Conservation (phyloP, 495 filamentous ascomycete species). For the Penicillium dipodomyicola region DNA sequence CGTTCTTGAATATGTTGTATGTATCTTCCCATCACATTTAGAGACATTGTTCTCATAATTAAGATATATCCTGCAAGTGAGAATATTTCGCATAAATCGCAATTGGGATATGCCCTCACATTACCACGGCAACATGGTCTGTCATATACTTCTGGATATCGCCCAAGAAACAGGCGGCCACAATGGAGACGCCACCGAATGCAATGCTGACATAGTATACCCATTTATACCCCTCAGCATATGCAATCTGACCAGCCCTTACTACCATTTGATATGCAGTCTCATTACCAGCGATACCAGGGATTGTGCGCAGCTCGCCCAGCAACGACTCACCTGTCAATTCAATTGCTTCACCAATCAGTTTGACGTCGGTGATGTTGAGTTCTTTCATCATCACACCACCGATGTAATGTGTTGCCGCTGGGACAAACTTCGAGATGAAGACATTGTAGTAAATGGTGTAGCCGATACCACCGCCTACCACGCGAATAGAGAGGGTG, state of each 20-base stretch:
- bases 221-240: constrained; percentile 61
- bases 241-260: constrained; percentile 60
- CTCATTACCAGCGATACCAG: constrained; percentile 55
- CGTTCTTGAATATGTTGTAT: not conserved
- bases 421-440: constrained; percentile 58
- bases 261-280: constrained; percentile 58
- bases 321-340: constrained; percentile 58
- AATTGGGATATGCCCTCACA: constrained; percentile 32
- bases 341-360: constrained; percentile 48
- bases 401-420: constrained; percentile 51
- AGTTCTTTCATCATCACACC: constrained; percentile 50
- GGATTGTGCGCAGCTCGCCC: constrained; percentile 50
- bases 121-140: constrained; percentile 65
- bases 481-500: constrained; percentile 69
- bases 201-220: constrained; percentile 68
- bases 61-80: not conserved
- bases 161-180: constrained; percentile 61
- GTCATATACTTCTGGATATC: constrained; percentile 66
- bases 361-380: constrained; percentile 49
- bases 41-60: not conserved
- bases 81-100: not conserved
- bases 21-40: not conserved
- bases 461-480: constrained; percentile 70
- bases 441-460: constrained; percentile 77
- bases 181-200: constrained; percentile 61